These are phyloP conservation scores for Lithospermum erythrorhizon DNA, from an alignment of 257 asterid genomes.

Conservation along the genomic window DNA sequence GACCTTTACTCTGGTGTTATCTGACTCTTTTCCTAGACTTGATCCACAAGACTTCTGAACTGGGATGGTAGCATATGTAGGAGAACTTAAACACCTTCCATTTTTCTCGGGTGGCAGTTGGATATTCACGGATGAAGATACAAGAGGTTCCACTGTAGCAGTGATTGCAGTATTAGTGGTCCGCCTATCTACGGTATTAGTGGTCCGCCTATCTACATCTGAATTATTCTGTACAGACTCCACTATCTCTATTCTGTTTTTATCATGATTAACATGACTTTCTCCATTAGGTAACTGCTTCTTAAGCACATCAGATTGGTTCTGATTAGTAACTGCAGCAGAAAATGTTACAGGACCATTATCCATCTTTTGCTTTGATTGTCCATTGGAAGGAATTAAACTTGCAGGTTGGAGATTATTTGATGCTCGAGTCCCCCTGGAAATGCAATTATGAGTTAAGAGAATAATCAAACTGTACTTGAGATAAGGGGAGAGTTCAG, in stretches of 20 bases:
- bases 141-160: conserved; percentile 15
- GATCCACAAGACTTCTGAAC: conserved; percentile 28
- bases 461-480: conserved; percentile 12
- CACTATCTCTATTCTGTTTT: conserved; percentile 10
- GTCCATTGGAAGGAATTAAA: conserved; percentile 30
- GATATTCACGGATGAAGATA: conserved; percentile 21
- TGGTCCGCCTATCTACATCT: conserved; percentile 24
- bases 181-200: conserved; percentile 28
- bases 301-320: conserved; percentile 38
- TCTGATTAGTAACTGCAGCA: conserved; percentile 36
- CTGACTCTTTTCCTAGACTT: conserved; percentile 23
- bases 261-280: conserved; percentile 17
- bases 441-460: conserved; percentile 12
- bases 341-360: conserved; percentile 36
- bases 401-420: conserved; percentile 37
- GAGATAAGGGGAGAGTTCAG: conserved; percentile 5
- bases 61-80: conserved; percentile 18
- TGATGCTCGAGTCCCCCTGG: conserved; percentile 75
- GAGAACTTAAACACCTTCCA: conserved; percentile 11
- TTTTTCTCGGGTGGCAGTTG: conserved; percentile 27
- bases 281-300: conserved; percentile 32
- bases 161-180: conserved; percentile 21
- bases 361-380: conserved; percentile 34
- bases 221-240: conserved; percentile 23
- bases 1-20: conserved; percentile 23